Evolutionary conservation across 495 filamentous ascomycete genomes (phyloP).

Genomic region (Neurospora sublineolata): DNA sequence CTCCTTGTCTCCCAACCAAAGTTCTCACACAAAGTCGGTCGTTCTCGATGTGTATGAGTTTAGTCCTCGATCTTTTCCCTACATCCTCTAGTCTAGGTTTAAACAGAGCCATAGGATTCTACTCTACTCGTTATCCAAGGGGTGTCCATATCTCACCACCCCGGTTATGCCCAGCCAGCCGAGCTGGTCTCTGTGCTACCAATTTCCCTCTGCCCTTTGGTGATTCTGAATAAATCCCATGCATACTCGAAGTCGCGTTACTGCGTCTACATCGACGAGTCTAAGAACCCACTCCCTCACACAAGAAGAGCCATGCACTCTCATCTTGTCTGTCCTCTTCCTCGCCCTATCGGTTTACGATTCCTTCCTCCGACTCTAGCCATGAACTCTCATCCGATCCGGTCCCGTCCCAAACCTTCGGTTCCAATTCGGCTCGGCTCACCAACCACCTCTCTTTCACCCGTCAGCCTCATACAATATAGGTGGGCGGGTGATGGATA

Average conservation of each 20-base stretch:
- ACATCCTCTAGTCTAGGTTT: background rate
- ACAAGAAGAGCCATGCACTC: background rate
- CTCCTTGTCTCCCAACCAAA: background rate
- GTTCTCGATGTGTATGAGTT: background rate
- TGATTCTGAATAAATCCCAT: background rate
- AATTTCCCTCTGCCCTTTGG: background rate
- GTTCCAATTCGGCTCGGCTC: background rate
- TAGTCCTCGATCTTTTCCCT: background rate
- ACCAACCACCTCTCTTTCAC: background rate
- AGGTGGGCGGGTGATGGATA: no score
- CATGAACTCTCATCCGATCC: background rate
- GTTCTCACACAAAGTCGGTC: background rate
- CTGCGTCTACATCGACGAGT: background rate
- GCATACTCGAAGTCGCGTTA: background rate
- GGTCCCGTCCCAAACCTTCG: background rate
- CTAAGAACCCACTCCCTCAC: background rate
- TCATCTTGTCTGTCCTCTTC: no score
- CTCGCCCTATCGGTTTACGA: background rate
- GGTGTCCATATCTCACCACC: background rate
- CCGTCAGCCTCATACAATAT: background rate
- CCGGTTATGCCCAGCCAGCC: background rate
- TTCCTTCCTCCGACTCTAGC: background rate
- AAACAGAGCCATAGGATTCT: background rate
- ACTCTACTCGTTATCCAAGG: background rate
- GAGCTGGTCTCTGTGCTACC: background rate